Percentiles rank a stretch among this genome's conserved stretches.
Conservation (phyloP, 2,329 filamentous ascomycete genomes). For the Cucurbitaria berberidis region DNA sequence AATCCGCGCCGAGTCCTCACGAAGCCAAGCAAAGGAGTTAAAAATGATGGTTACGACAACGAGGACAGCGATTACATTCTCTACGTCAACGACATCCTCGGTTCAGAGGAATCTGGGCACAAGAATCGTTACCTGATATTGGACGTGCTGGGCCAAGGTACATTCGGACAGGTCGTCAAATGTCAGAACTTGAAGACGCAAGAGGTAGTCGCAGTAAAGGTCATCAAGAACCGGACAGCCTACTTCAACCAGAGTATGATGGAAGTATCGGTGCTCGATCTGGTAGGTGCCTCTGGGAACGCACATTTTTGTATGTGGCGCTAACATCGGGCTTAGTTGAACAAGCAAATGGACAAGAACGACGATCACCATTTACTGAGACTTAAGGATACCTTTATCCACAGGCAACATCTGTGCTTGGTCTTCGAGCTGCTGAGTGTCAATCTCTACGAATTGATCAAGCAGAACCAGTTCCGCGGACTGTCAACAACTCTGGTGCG, state of each 20-base stretch:
- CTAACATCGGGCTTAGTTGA: conserved; percentile 66
- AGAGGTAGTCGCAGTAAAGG: conserved; percentile 97
- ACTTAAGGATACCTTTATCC: conserved; percentile 97
- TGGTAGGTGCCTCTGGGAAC: conserved; percentile 65
- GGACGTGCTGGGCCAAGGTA: conserved; percentile 95
- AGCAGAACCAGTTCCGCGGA: conserved; percentile 98
- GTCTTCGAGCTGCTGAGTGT: conserved; percentile 97
- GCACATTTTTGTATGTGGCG: conserved; percentile 1
- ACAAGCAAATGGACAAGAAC: conserved; percentile 98
- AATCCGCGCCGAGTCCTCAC: conserved; percentile 95
- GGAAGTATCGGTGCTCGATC: conserved; percentile 96
- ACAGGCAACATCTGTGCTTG: conserved; percentile 93
- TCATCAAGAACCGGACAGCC: conserved; percentile 97
- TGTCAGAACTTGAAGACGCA: conserved; percentile 98
- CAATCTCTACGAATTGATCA: conserved; percentile 97
- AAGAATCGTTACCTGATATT: conserved; percentile 99
- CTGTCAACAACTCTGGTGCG: conserved; percentile 95
- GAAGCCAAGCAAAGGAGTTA: conserved; percentile 96
- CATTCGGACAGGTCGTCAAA: conserved; percentile 98
- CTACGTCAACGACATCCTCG: conserved; percentile 98
- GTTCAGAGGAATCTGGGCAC: conserved; percentile 96
- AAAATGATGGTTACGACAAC: conserved; percentile 99
- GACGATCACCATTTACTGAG: conserved; percentile 96
- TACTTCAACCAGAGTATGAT: conserved; percentile 99
- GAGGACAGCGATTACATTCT: conserved; percentile 99